Conservation (phyloP, 148 eudicot genomes). For the Rhododendron ovatum region DNA sequence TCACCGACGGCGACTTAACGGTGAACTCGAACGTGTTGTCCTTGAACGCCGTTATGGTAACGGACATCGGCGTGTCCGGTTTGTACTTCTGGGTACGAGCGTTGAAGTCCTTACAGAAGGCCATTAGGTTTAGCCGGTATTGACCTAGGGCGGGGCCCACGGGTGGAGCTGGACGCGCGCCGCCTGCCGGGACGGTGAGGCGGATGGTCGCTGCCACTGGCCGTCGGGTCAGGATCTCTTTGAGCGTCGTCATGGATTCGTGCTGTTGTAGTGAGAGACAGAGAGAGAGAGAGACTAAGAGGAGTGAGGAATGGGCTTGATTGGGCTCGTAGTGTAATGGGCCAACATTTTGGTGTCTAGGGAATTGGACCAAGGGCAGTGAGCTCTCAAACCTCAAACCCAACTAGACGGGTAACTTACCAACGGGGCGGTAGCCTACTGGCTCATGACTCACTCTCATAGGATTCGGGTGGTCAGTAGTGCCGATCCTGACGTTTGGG, state of each 20-base stretch:
- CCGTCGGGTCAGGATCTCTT: slow-evolving; percentile 60
- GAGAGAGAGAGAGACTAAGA: background rate
- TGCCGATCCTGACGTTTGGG: too few species aligned
- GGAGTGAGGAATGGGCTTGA: background rate
- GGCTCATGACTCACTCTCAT: too few species aligned
- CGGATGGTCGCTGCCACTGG: slow-evolving; percentile 81
- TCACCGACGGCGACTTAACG: slow-evolving; percentile 64
- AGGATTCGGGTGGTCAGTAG: too few species aligned
- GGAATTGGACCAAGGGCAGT: too few species aligned
- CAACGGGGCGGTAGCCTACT: too few species aligned
- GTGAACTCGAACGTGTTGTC: slow-evolving; percentile 82
- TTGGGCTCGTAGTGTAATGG: background rate
- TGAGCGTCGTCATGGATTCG: slow-evolving; percentile 47
- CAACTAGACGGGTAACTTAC: too few species aligned
- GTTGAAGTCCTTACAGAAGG: slow-evolving; percentile 90
- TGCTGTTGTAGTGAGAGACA: slow-evolving; percentile 23
- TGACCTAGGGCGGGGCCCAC: slow-evolving; percentile 87
- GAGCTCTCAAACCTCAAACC: too few species aligned
- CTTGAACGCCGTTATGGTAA: slow-evolving; percentile 73
- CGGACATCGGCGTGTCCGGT: slow-evolving; percentile 73
- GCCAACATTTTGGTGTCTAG: background rate
- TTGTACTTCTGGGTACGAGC: slow-evolving; percentile 89
- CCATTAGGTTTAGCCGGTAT: slow-evolving; percentile 75
- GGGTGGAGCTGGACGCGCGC: slow-evolving; percentile 76
- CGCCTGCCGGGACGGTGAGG: slow-evolving; percentile 83